Base-by-base conservation (phyloP, 805 yeast genomes). In the Pichia manshurica region DNA sequence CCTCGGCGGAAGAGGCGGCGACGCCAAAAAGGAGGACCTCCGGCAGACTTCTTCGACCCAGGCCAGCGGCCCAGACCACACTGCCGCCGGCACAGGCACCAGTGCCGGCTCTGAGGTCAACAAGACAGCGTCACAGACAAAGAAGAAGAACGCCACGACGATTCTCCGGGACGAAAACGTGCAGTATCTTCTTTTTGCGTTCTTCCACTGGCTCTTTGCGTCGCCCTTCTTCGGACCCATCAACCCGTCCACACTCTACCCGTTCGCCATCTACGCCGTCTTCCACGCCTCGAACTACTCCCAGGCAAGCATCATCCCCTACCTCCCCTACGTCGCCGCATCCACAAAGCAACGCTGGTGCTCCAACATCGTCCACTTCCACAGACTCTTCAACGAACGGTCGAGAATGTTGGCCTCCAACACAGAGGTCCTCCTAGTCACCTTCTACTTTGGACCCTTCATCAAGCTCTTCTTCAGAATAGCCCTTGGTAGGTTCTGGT, bases 261-360 rank as follows among this genome's bases (percentile, higher is more conserved):
- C 88, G 25, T 83, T 82, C 57, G 71, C 75, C 16, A 72, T 82
- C 43, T 84, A 74, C 63, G 80, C 87, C 5, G 50, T 75, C 2
- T 83, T 82, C 72, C 89, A 84, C 65, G 74, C 78, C 5, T 69
- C 81, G 57, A 73, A 75, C 38, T 84, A 82, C 63, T 64, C 75
- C 55, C 79, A 76, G 58, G 72, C 73, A 43, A 69, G 70, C 55
- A 60, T 83, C 49, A 66, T 82, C 49, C 83, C 84, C 45, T 66
- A 70, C 41, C 57, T 72, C 39, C 80, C 83, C 2, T 58, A 19
- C 34, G 52, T 45, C 55, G 52, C 67, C 2, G 31, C 56, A 58
- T 43, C 58, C 46, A 34, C 52, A 53, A 39, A 62, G 53, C 61
- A 49, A 61, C 54, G 37, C 58, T 51, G 56, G 69, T 59, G 47